Base-by-base conservation (phyloP, 768 basidiomycete species). In the Trametes elegans region DNA sequence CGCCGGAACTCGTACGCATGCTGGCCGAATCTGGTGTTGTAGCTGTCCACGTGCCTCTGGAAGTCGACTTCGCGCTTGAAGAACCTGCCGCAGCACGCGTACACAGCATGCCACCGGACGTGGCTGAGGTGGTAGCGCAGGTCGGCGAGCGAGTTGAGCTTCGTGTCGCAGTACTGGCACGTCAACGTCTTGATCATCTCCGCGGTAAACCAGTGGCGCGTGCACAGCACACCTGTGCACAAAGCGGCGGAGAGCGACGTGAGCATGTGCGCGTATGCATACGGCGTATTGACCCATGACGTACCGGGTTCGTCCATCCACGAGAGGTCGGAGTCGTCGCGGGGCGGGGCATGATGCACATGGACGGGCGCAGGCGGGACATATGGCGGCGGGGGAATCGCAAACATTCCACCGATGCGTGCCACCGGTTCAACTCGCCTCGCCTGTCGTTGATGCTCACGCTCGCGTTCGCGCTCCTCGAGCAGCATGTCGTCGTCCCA, bases 401-500 rank as follows among this genome's bases (percentile, higher is more conserved):
- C n/a, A n/a, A n/a, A n/a, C n/a, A n/a, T n/a, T n/a, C n/a, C n/a
- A n/a, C n/a, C n/a, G n/a, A n/a, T n/a, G n/a, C n/a, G n/a, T n/a
- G n/a, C n/a, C n/a, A n/a, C n/a, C n/a, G n/a, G 29, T 14, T 18
- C 29, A 21, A 6, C 39, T 21, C 7, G 53, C 35, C 21, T 57
- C 3, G n/a, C 44, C 21, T 35, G 44, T 40, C 58, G 60, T 13
- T 55, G 64, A 7, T 57, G 59, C 53, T 66, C 65, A 5, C 63
- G 59, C 34, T 48, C 26, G 5, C 69, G 67, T 49, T 68, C 69
- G 23, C 68, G 68, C 49, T 66, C 63, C 53, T 68, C 70, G 21
- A 73, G 61, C 1, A 74, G 54, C 66, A 69, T 69, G 6, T 72
- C 64, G 39, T 75, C 73, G 45, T 74, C 73, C 72, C 72, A 75